Evolutionary conservation across 441 rosid genomes (phyloP).

Genomic region (Bruguiera hainesii): DNA sequence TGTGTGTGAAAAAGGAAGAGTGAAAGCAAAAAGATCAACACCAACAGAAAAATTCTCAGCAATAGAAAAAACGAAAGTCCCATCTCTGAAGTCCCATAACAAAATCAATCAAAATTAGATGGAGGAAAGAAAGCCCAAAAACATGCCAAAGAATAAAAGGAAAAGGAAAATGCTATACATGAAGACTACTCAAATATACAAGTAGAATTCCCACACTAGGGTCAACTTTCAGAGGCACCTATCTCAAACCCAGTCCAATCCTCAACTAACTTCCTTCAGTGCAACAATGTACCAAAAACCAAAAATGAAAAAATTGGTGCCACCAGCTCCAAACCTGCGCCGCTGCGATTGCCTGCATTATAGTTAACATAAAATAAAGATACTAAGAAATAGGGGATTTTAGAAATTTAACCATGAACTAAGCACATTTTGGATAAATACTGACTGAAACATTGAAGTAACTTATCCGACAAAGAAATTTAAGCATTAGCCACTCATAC

Average conservation of each 20-base stretch:
- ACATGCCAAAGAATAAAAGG: not conserved
- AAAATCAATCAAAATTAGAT: conserved; percentile 5
- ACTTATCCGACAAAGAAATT: too few species aligned
- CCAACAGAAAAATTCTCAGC: not conserved
- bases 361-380: not conserved
- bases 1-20: not conserved
- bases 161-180: conserved; percentile 38
- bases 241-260: conserved; percentile 27
- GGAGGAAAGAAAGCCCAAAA: not conserved
- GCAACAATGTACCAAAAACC: conserved; percentile 44
- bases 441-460: too few species aligned
- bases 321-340: conserved; percentile 31
- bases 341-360: conserved; percentile 46
- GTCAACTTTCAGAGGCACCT: conserved; percentile 27
- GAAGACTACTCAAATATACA: conserved; percentile 40
- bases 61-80: not conserved
- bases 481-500: not conserved
- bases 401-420: too few species aligned
- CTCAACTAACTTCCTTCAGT: conserved; percentile 35
- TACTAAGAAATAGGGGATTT: not conserved
- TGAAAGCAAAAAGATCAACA: not conserved
- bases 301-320: conserved; percentile 63
- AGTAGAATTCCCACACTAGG: conserved; percentile 28
- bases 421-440: too few species aligned
- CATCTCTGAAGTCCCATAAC: not conserved